These are phyloP conservation scores for Calocybe cyanea DNA, from an alignment of 768 basidiomycete genomes.

Conservation along the genomic window DNA sequence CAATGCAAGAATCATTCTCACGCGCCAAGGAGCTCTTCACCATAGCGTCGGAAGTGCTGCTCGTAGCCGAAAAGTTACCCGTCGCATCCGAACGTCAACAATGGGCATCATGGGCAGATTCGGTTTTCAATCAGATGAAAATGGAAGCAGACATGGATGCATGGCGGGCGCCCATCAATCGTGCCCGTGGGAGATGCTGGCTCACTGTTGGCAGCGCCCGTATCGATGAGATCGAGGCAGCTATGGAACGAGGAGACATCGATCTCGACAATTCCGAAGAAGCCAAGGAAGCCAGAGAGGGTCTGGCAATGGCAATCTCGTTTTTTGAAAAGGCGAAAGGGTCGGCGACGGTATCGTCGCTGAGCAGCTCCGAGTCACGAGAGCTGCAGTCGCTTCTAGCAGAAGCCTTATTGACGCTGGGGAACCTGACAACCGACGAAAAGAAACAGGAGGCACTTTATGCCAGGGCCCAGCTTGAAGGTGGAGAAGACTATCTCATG, in stretches of 20 bases:
- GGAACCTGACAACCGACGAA: constrained; percentile 51
- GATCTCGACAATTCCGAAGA: constrained; percentile 40
- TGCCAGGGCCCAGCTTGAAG: constrained; percentile 44
- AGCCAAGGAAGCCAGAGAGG: constrained; percentile 54
- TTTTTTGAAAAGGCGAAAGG: constrained; percentile 39
- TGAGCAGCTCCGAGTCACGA: constrained; percentile 16
- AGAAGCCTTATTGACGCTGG: constrained; percentile 57
- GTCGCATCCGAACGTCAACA: constrained; percentile 39
- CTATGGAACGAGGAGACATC: constrained; percentile 40
- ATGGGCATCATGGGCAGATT: constrained; percentile 62
- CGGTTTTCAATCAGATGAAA: constrained; percentile 60
- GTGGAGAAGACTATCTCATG: constrained; percentile 35
- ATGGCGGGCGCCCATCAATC: constrained; percentile 43
- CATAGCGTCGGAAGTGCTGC: constrained; percentile 58
- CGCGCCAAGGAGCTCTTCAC: constrained; percentile 59
- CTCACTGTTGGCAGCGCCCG: constrained; percentile 52
- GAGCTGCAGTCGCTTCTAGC: constrained; percentile 37
- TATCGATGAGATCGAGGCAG: constrained; percentile 53
- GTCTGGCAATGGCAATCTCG: constrained; percentile 38
- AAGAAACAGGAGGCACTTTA: constrained; percentile 49
- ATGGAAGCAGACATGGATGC: constrained; percentile 53
- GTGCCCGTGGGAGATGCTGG: constrained; percentile 51
- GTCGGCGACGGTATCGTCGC: constrained; percentile 15
- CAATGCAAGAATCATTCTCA: constrained; percentile 37
- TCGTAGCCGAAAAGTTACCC: constrained; percentile 54